A percentile compares a stretch with the other conserved stretches of the same genome.
These are phyloP conservation scores for Backusella parvicylindrica DNA, from an alignment of 192 early-diverging fungal genomes.

Conservation along the genomic window DNA sequence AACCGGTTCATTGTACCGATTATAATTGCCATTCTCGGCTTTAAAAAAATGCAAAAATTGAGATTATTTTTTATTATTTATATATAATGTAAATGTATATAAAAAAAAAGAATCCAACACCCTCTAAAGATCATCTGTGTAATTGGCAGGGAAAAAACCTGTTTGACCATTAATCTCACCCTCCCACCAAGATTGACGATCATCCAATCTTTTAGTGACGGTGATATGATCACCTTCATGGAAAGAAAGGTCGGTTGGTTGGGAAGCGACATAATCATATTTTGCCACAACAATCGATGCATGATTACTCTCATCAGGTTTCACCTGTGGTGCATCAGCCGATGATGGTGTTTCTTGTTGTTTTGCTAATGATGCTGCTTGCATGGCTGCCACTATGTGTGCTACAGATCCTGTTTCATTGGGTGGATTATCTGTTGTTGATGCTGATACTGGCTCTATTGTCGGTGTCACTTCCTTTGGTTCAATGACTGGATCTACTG, in stretches of 20 bases:
- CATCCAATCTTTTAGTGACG: slow-evolving; percentile 23
- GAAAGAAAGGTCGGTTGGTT: slow-evolving; percentile 36
- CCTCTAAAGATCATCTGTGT: not conserved
- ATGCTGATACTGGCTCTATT: not conserved
- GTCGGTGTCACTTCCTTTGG: not conserved
- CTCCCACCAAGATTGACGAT: slow-evolving; percentile 38
- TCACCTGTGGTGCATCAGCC: not conserved
- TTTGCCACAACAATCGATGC: slow-evolving; percentile 20
- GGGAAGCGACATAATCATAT: slow-evolving; percentile 33
- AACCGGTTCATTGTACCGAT: too few species aligned
- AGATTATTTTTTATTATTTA: not conserved
- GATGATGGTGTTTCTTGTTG: not conserved
- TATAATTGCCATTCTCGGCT: too few species aligned
- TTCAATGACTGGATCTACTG: not conserved
- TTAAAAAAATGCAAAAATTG: too few species aligned
- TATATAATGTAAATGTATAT: not conserved
- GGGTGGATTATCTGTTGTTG: not conserved
- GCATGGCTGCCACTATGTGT: not conserved
- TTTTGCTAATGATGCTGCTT: not conserved
- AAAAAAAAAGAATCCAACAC: not conserved
- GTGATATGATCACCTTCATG: slow-evolving; percentile 35
- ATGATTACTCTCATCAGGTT: not conserved
- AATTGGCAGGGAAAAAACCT: slow-evolving; percentile 24
- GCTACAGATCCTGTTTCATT: not conserved
- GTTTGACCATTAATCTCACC: slow-evolving; percentile 19